Evolutionary conservation across 768 basidiomycete genomes (phyloP).

Genomic region (Lentinus brumalis): DNA sequence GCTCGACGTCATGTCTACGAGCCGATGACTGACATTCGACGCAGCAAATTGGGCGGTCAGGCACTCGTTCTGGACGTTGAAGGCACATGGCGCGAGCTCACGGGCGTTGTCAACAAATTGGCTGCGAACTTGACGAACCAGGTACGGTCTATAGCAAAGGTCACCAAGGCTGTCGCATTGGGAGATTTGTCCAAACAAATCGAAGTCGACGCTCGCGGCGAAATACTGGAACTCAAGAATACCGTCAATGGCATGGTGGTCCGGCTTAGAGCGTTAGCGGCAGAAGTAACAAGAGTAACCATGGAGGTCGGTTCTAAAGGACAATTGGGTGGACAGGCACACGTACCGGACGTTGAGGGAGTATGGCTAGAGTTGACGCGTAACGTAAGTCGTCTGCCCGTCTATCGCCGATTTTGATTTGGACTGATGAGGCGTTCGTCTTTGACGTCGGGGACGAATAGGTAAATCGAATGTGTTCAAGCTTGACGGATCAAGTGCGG

Average conservation of each 20-base stretch:
- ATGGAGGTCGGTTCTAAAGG: constrained; percentile 88
- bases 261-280: constrained; percentile 63
- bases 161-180: constrained; percentile 77
- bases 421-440: background rate
- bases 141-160: constrained; percentile 58
- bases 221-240: constrained; percentile 81
- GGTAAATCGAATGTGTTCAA: constrained; percentile 83
- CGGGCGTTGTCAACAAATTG: constrained; percentile 80
- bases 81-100: constrained; percentile 87
- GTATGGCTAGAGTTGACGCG: constrained; percentile 84
- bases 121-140: constrained; percentile 73
- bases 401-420: background rate
- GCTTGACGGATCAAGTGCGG: constrained; percentile 78
- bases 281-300: constrained; percentile 84
- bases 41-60: constrained; percentile 80
- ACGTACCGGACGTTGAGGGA: constrained; percentile 89
- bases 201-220: constrained; percentile 87
- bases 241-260: constrained; percentile 57
- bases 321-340: constrained; percentile 85
- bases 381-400: constrained; percentile 49
- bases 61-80: constrained; percentile 86
- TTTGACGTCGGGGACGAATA: constrained; percentile 24
- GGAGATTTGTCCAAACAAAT: constrained; percentile 91
- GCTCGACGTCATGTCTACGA: background rate
- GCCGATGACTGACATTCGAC: constrained; percentile 7